A percentile compares a stretch with the other conserved stretches of the same genome.
These are phyloP conservation scores for Encephalitozoon hellem DNA, from an alignment of 371 early-diverging fungal species.

Conservation along the genomic window DNA sequence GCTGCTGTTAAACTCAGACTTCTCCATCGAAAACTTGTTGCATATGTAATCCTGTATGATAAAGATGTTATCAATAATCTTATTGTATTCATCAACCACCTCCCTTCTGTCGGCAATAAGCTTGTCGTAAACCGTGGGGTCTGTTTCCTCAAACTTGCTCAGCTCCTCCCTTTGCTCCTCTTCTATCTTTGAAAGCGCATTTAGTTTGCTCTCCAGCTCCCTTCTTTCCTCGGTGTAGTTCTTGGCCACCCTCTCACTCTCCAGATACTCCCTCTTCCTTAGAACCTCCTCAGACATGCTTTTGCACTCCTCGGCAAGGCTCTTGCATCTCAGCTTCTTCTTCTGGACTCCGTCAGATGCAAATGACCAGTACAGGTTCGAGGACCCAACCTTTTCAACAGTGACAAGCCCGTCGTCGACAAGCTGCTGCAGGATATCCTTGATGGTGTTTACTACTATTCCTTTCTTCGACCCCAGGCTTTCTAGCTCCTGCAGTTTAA, in stretches of 20 bases:
- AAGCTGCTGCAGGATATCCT: slow-evolving; percentile 74
- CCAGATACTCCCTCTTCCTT: not conserved
- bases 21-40: slow-evolving; percentile 68
- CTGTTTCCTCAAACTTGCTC: not conserved
- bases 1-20: slow-evolving; percentile 65
- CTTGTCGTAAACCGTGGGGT: slow-evolving; percentile 5
- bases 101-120: not conserved
- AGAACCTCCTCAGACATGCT: slow-evolving; percentile 10
- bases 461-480: slow-evolving; percentile 77
- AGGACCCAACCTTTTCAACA: slow-evolving; percentile 79
- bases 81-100: slow-evolving; percentile 26
- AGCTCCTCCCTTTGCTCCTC: slow-evolving; percentile 22
- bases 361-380: slow-evolving; percentile 82
- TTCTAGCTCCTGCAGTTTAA: slow-evolving; percentile 76
- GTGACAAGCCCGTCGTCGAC: slow-evolving; percentile 76
- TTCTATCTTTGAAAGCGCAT: not conserved
- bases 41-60: slow-evolving; percentile 70
- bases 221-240: slow-evolving; percentile 59
- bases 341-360: slow-evolving; percentile 63
- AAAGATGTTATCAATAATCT: slow-evolving; percentile 72
- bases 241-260: slow-evolving; percentile 17
- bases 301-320: slow-evolving; percentile 26
- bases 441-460: slow-evolving; percentile 72
- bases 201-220: slow-evolving; percentile 54
- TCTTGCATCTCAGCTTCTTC: slow-evolving; percentile 48